Evolutionary conservation across 148 eudicot species (phyloP).

Genomic region (Nepenthes gracilis): DNA sequence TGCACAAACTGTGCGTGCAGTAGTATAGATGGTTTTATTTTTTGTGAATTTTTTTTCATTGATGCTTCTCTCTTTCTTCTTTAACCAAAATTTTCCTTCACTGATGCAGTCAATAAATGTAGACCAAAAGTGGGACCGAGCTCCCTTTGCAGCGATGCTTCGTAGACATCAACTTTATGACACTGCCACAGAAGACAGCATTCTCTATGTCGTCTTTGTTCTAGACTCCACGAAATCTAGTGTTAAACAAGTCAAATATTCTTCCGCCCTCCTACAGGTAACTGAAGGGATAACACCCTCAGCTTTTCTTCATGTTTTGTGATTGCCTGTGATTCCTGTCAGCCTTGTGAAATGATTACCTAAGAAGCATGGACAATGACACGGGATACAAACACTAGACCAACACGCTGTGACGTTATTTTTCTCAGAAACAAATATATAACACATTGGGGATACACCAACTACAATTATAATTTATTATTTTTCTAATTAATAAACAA

Average conservation of each 20-base stretch:
- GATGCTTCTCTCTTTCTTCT: background rate
- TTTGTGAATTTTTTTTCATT: background rate
- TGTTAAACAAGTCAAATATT: conserved; percentile 70
- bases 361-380: background rate
- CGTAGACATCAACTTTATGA: conserved; percentile 55
- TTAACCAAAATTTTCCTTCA: conserved; percentile 6
- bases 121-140: conserved; percentile 87
- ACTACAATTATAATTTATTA: too few relatives aligned
- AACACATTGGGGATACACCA: too few relatives aligned
- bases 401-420: too few relatives aligned
- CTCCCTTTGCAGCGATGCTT: conserved; percentile 92
- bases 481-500: too few relatives aligned
- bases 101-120: conserved; percentile 55
- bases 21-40: background rate
- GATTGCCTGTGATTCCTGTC: background rate
- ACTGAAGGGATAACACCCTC: background rate
- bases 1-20: too few relatives aligned
- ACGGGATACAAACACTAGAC: too few relatives aligned
- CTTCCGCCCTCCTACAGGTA: conserved; percentile 84
- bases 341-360: background rate
- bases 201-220: conserved; percentile 45
- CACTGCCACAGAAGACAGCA: conserved; percentile 26
- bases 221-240: conserved; percentile 46
- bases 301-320: background rate
- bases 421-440: too few relatives aligned